Evolutionary conservation across 192 early-diverging fungal genomes (phyloP), one percentile per base, ranked within the genome.

Genomic region (Coemansia sp.): DNA sequence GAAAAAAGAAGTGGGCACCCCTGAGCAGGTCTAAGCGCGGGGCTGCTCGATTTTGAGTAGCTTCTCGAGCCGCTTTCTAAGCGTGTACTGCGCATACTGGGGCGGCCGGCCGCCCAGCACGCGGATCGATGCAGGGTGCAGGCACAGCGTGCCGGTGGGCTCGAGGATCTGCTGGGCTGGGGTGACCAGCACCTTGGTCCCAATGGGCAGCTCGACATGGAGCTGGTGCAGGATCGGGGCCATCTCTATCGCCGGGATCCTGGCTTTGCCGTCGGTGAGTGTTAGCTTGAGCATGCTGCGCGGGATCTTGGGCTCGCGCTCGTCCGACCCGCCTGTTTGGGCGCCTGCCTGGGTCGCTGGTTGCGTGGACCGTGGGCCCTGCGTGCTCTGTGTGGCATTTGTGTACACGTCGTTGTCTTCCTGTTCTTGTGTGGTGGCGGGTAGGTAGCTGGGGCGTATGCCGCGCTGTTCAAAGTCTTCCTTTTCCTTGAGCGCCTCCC

Each of bases 391-490:
- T 15, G 24, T 42, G 6, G 58, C 48, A 17, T 52, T 61, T 32
- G 41, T 44, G 25, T 49, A 60, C 3, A 50, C 62, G 13, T 30
- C 42, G 22, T 23, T 25, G 1, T 59, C 53, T 10, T 27, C 33
- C 2, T 60, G 57, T 17, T 61, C 58, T 4, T 53, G 43, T 0
- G 46, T 57, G 10, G 22, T 15, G 9, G 37, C 24, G 8, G 44
- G 39, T 17, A 72, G 42, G 35, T 72, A 72, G 46, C 70, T 72
- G 5, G 70, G 70, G 20, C 63, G 47, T 14, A 72, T 61, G 25
- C 69, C 69, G 22, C 69, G 58, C 54, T 61, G 62, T 42, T 65
- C 62, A 57, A 55, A 74, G 47, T 67, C 72, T 30, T 74, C 72
- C 28, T 60, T 67, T 37, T 67, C 72, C 27, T 52, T 54, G 44